Percentiles rank a stretch among this genome's conserved stretches.
Evolutionary conservation across 2,329 filamentous ascomycete species (phyloP).

Genomic region (Ambrosiella beaveri): DNA sequence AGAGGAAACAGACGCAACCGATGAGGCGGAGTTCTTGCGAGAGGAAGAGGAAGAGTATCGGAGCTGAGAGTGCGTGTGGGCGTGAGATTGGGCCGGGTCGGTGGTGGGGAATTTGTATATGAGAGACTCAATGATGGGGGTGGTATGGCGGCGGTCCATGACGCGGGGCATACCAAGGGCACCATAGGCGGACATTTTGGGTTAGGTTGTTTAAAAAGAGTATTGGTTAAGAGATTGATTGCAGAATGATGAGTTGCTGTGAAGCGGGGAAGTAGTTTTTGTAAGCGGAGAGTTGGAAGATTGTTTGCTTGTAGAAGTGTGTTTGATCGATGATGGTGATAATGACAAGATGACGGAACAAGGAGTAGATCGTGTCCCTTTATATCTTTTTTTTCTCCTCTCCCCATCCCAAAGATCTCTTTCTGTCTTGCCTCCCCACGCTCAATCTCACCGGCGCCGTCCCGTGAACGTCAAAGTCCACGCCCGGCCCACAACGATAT

Average conservation of each 20-base stretch:
- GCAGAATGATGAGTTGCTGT: slow-evolving; percentile 26
- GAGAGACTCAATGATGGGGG: slow-evolving; percentile 14
- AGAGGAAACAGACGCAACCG: slow-evolving; percentile 3
- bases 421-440: too few species aligned
- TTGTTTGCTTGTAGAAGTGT: too few species aligned
- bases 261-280: slow-evolving; percentile 35
- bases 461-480: too few species aligned
- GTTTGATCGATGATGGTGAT: too few species aligned
- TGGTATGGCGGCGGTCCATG: slow-evolving; percentile 14
- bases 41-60: too few species aligned
- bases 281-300: slow-evolving; percentile 21
- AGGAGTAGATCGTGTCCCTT: too few species aligned
- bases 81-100: background rate
- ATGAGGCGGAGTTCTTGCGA: background rate
- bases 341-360: too few species aligned
- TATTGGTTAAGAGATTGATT: slow-evolving; percentile 34
- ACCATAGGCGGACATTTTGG: slow-evolving; percentile 11
- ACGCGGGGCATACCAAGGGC: slow-evolving; percentile 11
- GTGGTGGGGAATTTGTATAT: slow-evolving; percentile 13
- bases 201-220: slow-evolving; percentile 23
- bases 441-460: too few species aligned
- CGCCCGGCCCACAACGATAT: too few species aligned
- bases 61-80: too few species aligned
- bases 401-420: too few species aligned
- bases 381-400: too few species aligned